Conservation (phyloP, 2,329 filamentous ascomycete genomes). For the Penicillium decumbens region DNA sequence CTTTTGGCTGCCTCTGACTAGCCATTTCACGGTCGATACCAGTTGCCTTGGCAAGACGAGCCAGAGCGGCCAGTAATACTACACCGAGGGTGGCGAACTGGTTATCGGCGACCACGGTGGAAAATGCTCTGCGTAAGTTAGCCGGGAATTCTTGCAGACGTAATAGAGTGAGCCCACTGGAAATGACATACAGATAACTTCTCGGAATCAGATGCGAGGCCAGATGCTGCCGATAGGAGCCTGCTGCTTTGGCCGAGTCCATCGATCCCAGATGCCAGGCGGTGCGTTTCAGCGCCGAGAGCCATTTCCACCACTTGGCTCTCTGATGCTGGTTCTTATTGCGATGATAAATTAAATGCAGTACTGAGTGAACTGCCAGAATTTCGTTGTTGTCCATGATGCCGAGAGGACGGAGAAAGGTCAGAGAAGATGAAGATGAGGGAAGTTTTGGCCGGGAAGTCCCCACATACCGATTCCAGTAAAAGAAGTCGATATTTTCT, state of each 20-base stretch:
- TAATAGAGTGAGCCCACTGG: neutral
- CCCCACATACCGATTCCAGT: neutral
- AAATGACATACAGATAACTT: conserved; percentile 39
- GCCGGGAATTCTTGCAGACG: neutral
- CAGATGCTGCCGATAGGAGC: conserved; percentile 29
- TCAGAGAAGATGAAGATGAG: neutral
- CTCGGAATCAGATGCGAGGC: conserved; percentile 34
- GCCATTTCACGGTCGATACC: conserved; percentile 34
- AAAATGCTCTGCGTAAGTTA: conserved; percentile 49
- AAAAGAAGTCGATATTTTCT: neutral
- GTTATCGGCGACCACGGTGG: conserved; percentile 64
- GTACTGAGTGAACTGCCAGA: conserved; percentile 37
- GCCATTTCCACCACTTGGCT: conserved; percentile 73
- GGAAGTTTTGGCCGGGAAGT: neutral
- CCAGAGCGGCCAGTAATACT: conserved; percentile 61
- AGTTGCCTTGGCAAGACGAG: conserved; percentile 50
- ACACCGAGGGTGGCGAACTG: conserved; percentile 70
- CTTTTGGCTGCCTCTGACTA: neutral
- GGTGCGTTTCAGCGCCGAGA: conserved; percentile 67
- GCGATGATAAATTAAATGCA: conserved; percentile 71
- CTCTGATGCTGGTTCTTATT: conserved; percentile 87
- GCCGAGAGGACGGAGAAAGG: neutral
- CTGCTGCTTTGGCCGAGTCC: conserved; percentile 13
- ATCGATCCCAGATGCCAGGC: conserved; percentile 52
- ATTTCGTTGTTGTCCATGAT: conserved; percentile 32